Evolutionary conservation across 192 early-diverging fungal species (phyloP).

Genomic region (Endogone sp.): DNA sequence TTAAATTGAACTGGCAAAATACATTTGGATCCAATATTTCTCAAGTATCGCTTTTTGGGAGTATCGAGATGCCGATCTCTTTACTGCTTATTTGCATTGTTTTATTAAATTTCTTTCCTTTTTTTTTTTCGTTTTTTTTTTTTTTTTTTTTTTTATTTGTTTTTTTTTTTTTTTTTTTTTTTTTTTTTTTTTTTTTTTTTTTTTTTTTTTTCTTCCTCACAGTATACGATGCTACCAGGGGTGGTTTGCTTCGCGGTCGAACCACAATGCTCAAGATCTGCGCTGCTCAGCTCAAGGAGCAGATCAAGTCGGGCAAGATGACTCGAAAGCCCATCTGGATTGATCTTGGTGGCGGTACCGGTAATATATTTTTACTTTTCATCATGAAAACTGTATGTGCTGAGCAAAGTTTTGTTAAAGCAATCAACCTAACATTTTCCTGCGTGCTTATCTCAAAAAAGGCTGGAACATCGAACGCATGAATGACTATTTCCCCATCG

Average conservation of each 20-base stretch:
- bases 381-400: neutral
- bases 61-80: too few relatives aligned
- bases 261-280: slow-evolving; percentile 79
- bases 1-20: too few relatives aligned
- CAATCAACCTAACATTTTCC: neutral
- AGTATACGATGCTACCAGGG: slow-evolving; percentile 77
- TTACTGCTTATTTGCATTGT: too few relatives aligned
- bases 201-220: too few relatives aligned
- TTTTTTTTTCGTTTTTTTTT: too few relatives aligned
- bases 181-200: slow-evolving; percentile 8
- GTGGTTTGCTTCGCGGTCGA: slow-evolving; percentile 67
- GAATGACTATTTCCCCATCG: slow-evolving; percentile 69
- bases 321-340: slow-evolving; percentile 48
- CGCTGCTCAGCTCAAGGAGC: slow-evolving; percentile 66
- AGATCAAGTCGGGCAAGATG: slow-evolving; percentile 5
- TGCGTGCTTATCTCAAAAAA: slow-evolving; percentile 6
- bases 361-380: slow-evolving; percentile 13
- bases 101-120: too few relatives aligned
- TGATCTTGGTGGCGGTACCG: slow-evolving; percentile 66
- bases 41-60: too few relatives aligned
- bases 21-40: too few relatives aligned
- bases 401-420: neutral
- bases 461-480: slow-evolving; percentile 75
- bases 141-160: too few relatives aligned
- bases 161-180: too few relatives aligned